Evolutionary conservation across 345 rosid species (phyloP).

Genomic region (Atalantia buxifolia): DNA sequence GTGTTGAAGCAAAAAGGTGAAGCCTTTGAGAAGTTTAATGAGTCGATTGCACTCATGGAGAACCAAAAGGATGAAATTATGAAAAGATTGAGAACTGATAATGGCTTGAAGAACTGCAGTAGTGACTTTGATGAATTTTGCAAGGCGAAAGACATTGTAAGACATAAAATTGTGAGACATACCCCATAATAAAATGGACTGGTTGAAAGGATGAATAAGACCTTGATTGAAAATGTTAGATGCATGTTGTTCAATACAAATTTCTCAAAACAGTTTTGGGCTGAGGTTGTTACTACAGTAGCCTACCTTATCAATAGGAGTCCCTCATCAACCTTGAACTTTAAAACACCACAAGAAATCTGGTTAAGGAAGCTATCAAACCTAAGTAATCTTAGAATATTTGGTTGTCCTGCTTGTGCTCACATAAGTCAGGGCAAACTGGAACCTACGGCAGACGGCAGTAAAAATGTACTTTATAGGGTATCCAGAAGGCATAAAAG

Average conservation of each 20-base stretch:
- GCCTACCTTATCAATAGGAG: background rate
- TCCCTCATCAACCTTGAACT: background rate
- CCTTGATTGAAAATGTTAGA: background rate
- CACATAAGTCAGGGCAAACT: background rate
- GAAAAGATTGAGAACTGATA: background rate
- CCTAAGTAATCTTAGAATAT: background rate
- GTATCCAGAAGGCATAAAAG: background rate
- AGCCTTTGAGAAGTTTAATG: too few relatives aligned
- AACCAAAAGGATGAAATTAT: background rate
- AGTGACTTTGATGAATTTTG: background rate
- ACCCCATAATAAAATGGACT: background rate
- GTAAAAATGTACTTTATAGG: background rate
- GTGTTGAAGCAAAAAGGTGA: too few relatives aligned
- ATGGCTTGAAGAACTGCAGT: background rate
- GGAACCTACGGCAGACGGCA: background rate
- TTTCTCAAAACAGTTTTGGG: background rate
- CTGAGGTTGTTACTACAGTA: background rate
- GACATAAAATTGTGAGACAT: background rate
- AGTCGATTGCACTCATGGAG: rapidly evolving
- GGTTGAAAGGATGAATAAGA: background rate
- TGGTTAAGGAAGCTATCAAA: rapidly evolving
- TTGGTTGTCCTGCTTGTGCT: background rate
- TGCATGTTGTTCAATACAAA: background rate
- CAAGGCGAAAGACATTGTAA: background rate
- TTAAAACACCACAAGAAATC: background rate